Conservation (phyloP, 768 basidiomycete genomes). For the Pholiota conissans region DNA sequence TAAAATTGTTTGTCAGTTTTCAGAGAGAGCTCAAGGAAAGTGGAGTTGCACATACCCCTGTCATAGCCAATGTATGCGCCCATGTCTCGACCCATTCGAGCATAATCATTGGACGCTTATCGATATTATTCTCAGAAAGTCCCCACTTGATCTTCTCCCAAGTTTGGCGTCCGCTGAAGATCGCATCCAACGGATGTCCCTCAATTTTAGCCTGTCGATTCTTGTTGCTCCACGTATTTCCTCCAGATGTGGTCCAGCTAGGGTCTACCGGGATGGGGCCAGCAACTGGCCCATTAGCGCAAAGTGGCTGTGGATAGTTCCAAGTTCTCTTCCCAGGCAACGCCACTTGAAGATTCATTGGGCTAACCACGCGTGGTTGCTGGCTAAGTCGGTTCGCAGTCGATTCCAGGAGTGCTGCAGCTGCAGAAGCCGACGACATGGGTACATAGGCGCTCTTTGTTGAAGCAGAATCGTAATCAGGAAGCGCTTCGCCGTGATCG, state of each 20-base stretch:
- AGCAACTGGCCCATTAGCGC: conserved; percentile 12
- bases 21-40: background rate
- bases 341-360: conserved; percentile 5
- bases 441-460: conserved; percentile 11
- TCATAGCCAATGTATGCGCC: no score
- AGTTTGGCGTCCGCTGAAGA: conserved; percentile 59
- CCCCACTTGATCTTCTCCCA: conserved; percentile 66
- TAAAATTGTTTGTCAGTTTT: conserved; percentile 24
- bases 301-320: conserved; percentile 21
- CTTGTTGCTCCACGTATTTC: conserved; percentile 27
- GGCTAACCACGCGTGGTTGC: background rate
- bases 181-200: conserved; percentile 39
- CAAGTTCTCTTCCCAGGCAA: conserved; percentile 19
- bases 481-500: conserved; percentile 11
- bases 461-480: conserved; percentile 5
- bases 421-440: conserved; percentile 24
- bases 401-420: conserved; percentile 20
- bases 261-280: conserved; percentile 20
- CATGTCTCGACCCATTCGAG: no score
- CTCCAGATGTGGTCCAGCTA: conserved; percentile 26
- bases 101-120: no score
- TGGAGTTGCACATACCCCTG: conserved; percentile 50
- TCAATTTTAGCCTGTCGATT: conserved; percentile 15
- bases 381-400: conserved; percentile 7
- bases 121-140: conserved; percentile 42